These are phyloP conservation scores for Fusarium agapanthi DNA, from an alignment of 2,329 filamentous ascomycete genomes.

Conservation along the genomic window DNA sequence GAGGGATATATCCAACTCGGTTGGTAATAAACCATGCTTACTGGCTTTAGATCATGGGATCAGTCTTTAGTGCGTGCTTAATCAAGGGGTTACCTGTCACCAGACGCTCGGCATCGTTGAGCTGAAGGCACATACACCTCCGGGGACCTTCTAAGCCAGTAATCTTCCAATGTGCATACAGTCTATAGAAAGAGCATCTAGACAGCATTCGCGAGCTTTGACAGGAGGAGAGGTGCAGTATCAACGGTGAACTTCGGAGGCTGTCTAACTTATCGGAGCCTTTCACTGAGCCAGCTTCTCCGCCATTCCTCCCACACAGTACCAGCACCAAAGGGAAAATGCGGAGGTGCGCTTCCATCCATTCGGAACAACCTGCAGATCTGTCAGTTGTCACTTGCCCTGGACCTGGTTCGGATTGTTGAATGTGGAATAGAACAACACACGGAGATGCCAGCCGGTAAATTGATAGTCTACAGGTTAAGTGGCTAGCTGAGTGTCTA, in stretches of 20 bases:
- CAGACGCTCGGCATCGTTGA: neutral
- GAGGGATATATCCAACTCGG: constrained; percentile 22
- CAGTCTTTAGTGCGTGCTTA: constrained; percentile 16
- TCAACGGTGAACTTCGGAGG: neutral
- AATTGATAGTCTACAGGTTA: neutral
- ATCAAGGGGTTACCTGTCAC: constrained; percentile 15
- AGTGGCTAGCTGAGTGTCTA: neutral
- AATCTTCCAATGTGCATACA: neutral
- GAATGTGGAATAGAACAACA: neutral
- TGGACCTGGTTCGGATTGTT: neutral
- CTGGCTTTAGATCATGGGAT: constrained; percentile 21
- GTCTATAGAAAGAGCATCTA: neutral
- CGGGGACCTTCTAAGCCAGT: neutral
- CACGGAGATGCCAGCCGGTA: neutral
- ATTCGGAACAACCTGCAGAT: neutral
- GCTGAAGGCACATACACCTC: neutral
- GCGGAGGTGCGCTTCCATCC: neutral
- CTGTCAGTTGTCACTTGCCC: neutral
- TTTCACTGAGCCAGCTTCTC: neutral
- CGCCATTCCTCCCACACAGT: neutral
- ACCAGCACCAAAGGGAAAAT: neutral
- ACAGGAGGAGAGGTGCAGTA: no score
- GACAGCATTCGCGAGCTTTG: neutral
- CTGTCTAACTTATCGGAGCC: neutral
- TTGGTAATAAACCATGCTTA: neutral